These are phyloP conservation scores for Blastocystis sp. DNA, from an alignment of 352 stramenopile genomes.

Conservation along the genomic window DNA sequence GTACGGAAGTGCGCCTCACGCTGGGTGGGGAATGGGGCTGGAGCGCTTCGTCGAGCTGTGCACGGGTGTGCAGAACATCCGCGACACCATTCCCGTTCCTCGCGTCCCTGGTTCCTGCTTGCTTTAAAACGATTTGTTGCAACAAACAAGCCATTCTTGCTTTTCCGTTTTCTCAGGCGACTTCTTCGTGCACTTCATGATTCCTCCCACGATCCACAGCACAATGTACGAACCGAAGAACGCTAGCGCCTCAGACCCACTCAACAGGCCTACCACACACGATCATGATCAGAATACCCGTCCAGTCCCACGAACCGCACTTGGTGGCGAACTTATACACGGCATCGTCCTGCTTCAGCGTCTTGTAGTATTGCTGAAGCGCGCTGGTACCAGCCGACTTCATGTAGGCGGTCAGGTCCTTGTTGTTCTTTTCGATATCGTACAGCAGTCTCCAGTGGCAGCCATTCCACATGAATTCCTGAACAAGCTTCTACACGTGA, in stretches of 20 bases:
- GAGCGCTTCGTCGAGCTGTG: conserved; percentile 82
- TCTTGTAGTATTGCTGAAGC: not conserved
- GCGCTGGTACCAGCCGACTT: not conserved
- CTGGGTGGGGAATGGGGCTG: conserved; percentile 87
- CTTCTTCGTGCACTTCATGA: not conserved
- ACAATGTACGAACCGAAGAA: conserved; percentile 18
- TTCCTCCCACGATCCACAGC: not conserved
- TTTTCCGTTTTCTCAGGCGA: not conserved
- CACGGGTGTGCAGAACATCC: conserved; percentile 85
- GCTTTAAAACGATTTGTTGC: not conserved
- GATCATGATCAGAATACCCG: not conserved
- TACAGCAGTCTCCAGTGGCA: conserved; percentile 24
- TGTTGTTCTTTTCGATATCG: not conserved
- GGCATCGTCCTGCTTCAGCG: not conserved
- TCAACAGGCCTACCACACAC: not conserved
- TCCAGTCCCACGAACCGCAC: not conserved
- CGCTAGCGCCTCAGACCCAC: not conserved
- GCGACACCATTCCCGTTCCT: conserved; percentile 88
- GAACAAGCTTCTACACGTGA: not conserved
- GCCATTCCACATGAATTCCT: conserved; percentile 23
- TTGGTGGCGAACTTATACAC: not conserved
- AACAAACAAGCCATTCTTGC: not conserved
- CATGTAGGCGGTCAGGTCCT: not conserved
- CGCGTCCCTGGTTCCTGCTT: conserved; percentile 70
- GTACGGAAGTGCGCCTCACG: conserved; percentile 73